Evolutionary conservation across 495 filamentous ascomycete genomes (phyloP), one percentile per base, ranked within the genome.

Genomic region (Penicillium argentinense): DNA sequence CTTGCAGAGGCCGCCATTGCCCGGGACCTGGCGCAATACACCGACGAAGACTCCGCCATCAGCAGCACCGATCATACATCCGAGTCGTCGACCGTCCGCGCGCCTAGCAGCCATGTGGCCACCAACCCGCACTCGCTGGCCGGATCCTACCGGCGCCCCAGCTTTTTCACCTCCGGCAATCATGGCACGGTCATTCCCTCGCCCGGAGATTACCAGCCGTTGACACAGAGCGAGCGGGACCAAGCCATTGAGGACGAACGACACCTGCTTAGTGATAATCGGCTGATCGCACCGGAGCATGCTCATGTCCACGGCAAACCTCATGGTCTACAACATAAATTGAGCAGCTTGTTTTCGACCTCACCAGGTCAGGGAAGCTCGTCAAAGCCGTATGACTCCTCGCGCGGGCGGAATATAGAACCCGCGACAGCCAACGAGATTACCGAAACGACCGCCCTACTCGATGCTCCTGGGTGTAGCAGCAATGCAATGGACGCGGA

Each of bases 231-330:
- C 21, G 87, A 92, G 45, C 74, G 76, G 11, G 72, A 80, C 32
- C 72, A 79, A 29, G 82, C 80, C n/a, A 76, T 84, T 14, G 69
- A 80, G 18, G 87, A 91, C 38, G 89, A 93, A 64, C 74, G 86
- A 42, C 81, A 83, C 46, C 67, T 96, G 30, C 63, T 95, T 21
- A 73, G 84, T 39, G 89, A 95, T 56, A 93, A 92, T 57, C 72
- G 86, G 56, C 62, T 93, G 45, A 77, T 90, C 11, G 77, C 82
- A 6, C 79, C 84, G 12, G 84, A 86, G 52, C 79, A 83, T 56
- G 67, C 70, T 51, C 79, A 83, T 54, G 66, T 69, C 4, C 67
- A 71, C 48, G 42, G 41, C 9, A 53, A 56, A 5, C 9, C 62
- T 7, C 47, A 47, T 13, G 57, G 62, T 26, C 30, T 64, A 12